phyloP scores from a whole-genome alignment of 345 rosid genomes.

The Brassica carinata region DNA sequence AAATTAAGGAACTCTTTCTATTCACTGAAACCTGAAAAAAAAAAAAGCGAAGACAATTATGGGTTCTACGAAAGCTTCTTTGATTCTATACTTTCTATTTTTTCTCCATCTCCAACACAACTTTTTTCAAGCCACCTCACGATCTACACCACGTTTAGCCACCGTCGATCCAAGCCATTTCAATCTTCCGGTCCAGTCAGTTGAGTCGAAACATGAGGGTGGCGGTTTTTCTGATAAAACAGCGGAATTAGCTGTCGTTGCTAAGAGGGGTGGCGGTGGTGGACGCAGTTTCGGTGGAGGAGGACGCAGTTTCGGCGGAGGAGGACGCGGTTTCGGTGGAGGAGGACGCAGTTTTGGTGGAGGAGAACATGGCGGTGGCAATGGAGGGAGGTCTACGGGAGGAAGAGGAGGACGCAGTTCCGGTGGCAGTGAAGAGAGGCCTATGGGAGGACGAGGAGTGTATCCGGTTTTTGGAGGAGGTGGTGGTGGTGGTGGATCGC shows the following conservation, averaged over 20 bases:
- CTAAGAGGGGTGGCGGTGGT: conserved; percentile 3
- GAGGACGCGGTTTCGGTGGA: background rate
- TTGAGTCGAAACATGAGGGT: background rate
- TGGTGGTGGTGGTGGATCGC: conserved; percentile 8
- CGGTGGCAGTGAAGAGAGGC: too few species aligned
- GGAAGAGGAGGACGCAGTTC: background rate
- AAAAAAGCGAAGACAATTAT: background rate
- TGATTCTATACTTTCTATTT: background rate
- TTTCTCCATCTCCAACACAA: conserved; percentile 7
- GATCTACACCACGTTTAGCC: background rate
- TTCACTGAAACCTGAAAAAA: background rate
- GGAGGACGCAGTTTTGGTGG: background rate
- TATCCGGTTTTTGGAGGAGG: conserved; percentile 16
- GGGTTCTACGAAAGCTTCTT: conserved; percentile 19
- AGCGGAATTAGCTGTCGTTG: conserved; percentile 10
- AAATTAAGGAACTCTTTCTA: background rate
- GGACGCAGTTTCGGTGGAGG: background rate
- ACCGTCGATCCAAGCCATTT: conserved; percentile 7
- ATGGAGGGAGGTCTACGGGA: background rate
- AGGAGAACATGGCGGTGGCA: background rate
- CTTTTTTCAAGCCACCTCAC: background rate
- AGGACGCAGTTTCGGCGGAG: background rate
- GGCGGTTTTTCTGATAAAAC: background rate
- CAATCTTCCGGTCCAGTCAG: background rate
- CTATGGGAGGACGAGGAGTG: background rate